Conservation (phyloP, 2,329 filamentous ascomycete species). For the Sclerotinia minor region DNA sequence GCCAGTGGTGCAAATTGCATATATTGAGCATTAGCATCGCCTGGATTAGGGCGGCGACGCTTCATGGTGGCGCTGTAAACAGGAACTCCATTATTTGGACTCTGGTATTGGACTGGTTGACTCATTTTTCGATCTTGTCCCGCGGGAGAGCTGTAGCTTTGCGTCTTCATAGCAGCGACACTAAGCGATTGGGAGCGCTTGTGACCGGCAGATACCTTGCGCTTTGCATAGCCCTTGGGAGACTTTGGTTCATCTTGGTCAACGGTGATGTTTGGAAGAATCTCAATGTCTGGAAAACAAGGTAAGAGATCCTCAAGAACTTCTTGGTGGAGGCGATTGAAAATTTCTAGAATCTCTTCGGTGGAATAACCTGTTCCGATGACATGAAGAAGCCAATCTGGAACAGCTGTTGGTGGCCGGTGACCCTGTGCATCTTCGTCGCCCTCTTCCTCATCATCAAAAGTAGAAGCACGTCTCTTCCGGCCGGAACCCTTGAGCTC, state of each 20-base stretch:
- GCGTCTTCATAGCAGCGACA: conserved; percentile 21
- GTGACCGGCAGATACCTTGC: conserved; percentile 30
- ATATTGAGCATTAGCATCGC: conserved; percentile 18
- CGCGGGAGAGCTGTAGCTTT: conserved; percentile 20
- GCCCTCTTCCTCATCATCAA: conserved; percentile 33
- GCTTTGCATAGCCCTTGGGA: conserved; percentile 38
- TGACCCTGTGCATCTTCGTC: conserved; percentile 32
- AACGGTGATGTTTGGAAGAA: conserved; percentile 43
- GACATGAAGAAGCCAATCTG: conserved; percentile 39
- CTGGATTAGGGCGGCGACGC: conserved; percentile 30
- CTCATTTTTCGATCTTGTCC: conserved; percentile 30
- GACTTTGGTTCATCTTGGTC: conserved; percentile 38
- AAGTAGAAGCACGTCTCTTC: conserved; percentile 36
- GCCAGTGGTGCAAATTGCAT: conserved; percentile 12
- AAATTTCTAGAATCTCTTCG: conserved; percentile 42
- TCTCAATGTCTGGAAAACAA: conserved; percentile 46
- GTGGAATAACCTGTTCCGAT: conserved; percentile 42
- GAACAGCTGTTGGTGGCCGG: conserved; percentile 40
- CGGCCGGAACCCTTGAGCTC: conserved; percentile 39
- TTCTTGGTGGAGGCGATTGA: conserved; percentile 42
- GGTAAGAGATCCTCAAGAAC: conserved; percentile 42
- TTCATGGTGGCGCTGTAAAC: conserved; percentile 29
- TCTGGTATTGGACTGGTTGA: conserved; percentile 22
- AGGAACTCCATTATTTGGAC: conserved; percentile 21
- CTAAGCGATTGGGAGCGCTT: conserved; percentile 42